Evolutionary conservation across 495 filamentous ascomycete species (phyloP).

Genomic region (Xylaria nigripes): DNA sequence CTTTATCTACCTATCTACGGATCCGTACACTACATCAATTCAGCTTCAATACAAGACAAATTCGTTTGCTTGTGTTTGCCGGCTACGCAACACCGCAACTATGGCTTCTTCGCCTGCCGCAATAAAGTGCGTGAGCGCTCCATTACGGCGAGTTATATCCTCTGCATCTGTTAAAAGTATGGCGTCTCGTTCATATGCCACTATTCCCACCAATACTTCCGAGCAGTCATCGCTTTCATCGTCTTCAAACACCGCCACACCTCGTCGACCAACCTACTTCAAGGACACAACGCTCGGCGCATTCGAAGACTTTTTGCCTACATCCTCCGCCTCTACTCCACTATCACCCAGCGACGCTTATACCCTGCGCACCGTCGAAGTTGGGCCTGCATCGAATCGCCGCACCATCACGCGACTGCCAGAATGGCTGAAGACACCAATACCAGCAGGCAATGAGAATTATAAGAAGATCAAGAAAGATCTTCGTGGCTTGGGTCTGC

Average conservation of each 20-base stretch:
- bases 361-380: constrained; percentile 65
- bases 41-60: not conserved
- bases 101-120: constrained; percentile 21
- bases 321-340: constrained; percentile 28
- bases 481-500: constrained; percentile 77
- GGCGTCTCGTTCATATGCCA: constrained; percentile 21
- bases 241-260: constrained; percentile 7
- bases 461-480: constrained; percentile 92
- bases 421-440: constrained; percentile 91
- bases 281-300: constrained; percentile 77
- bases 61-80: not conserved
- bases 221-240: constrained; percentile 10
- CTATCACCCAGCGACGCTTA: constrained; percentile 51
- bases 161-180: constrained; percentile 7
- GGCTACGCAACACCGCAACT: not conserved
- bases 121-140: constrained; percentile 16
- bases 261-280: constrained; percentile 60
- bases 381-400: constrained; percentile 71
- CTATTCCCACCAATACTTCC: constrained; percentile 18
- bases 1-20: not conserved
- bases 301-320: constrained; percentile 71
- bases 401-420: constrained; percentile 87
- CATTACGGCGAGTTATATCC: constrained; percentile 19
- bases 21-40: not conserved
- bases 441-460: constrained; percentile 65